Evolutionary conservation across 768 basidiomycete genomes (phyloP), one percentile per base, ranked within the genome.

Genomic region (Lentinula detonsa): DNA sequence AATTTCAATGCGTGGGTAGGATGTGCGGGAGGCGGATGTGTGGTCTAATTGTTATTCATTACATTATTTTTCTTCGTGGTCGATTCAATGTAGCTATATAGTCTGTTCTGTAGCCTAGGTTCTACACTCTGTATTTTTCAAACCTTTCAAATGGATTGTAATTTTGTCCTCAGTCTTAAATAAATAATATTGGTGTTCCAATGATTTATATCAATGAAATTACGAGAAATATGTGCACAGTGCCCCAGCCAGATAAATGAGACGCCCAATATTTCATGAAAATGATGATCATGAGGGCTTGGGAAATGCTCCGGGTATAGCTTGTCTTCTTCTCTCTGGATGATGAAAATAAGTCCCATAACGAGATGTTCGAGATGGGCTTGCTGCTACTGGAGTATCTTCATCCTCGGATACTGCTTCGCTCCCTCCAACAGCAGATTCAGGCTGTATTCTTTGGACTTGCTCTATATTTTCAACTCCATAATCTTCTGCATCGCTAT

Each of bases 331-430:
- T 63, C 84, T 75, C 68, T 94, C 93, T 0, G 93, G 93, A 71
- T 93, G 93, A 70, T 93, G 93, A 65, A 88, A 93, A 67, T 93
- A 93, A 31, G 90, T 93, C 37, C 84, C 82, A 70, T 91, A 88
- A 33, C 89, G 76, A 64, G 83, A 85, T 60, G 75, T 70, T 61
- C 78, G 68, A 16, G 79, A 74, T n/a, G 78, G 75, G 5, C 75
- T 70, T 50, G 73, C 49, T 53, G 70, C 49, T 21, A 70, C 64
- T 6, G 58, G 37, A 40, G 5, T 60, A 55, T 67, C 61, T 10
- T 63, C 66, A 13, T 63, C 68, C 49, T 62, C 68, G 2, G 59
- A 62, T 31, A 65, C 62, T 10, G 69, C 63, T 46, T 64, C 68
- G 18, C 40, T 45, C 16, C 48, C 28, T 11, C n/a, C 18, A n/a